Evolutionary conservation across 345 rosid genomes (phyloP), one percentile per base, ranked within the genome.

Genomic region (Salix arbutifolia): DNA sequence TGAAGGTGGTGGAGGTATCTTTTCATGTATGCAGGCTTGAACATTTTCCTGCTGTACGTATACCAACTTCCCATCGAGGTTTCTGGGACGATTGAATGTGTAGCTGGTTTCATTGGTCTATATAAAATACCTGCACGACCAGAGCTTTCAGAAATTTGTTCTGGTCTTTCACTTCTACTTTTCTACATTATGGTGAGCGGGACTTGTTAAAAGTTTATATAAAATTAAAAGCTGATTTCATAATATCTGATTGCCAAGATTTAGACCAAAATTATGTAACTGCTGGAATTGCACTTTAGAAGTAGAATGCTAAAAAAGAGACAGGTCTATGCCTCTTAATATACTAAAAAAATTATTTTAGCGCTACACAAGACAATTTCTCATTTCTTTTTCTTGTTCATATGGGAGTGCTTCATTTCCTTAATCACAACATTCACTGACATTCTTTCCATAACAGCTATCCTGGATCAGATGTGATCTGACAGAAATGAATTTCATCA

Each of bases 1-100:
- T 80, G 81, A 81, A 88, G 91, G 86, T 85, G 86, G 83, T 85
- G 89, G 89, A 81, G 83, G 81, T 82, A 69, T 78, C 89, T 88
- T 75, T 66, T 85, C 53, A 53, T 71, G 42, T 88, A 86, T 75
- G 81, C 91, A 38, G 88, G 89, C 74, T 74, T 82, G 70, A 86
- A 83, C 80, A 80, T 88, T 48, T 21, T 84, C 81, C 83, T 88
- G 56, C 72, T 88, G 61, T 85, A 83, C 74, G 65, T 79, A 25
- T 88, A 86, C 74, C 91, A 88, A 79, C 87, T 88, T 44, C 88
- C 89, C 0, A 42, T 85, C 1, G 76, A 82, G 71, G 81, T 79
- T 77, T 67, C 77, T 17, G 85, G 81, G 65, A 70, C 76, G 40
- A 62, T 86, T 30, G 42, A 70, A 25, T 74, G 75, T 74, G 73